Evolutionary conservation across 2,329 filamentous ascomycete genomes (phyloP).

Genomic region (Thermoascus crustaceus): DNA sequence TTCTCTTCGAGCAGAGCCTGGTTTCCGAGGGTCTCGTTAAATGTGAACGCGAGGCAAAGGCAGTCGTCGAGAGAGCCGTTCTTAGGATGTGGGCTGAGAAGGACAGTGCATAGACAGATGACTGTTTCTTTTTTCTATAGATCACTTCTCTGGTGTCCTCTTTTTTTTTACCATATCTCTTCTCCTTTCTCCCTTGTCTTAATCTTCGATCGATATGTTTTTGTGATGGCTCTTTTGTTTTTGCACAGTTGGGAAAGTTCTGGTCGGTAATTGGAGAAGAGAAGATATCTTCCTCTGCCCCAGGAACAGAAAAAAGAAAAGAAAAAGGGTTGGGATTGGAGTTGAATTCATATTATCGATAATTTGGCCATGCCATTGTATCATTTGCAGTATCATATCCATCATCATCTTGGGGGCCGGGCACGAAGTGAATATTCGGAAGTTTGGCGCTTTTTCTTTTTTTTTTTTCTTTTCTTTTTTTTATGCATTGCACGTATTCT

Average conservation of each 20-base stretch:
- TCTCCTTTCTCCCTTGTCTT: not conserved
- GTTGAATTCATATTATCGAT: not conserved
- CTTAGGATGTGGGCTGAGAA: slow-evolving; percentile 33
- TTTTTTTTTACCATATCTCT: not conserved
- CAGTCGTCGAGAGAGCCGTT: slow-evolving; percentile 37
- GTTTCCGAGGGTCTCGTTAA: slow-evolving; percentile 30
- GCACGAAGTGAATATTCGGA: no score
- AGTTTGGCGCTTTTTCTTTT: no score
- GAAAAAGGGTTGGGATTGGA: slow-evolving; percentile 20
- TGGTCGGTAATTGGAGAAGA: no score
- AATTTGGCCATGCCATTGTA: no score
- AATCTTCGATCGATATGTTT: slow-evolving; percentile 1
- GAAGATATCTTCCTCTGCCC: slow-evolving; percentile 1
- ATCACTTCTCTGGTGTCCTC: not conserved
- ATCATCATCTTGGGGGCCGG: not conserved
- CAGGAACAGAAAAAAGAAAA: slow-evolving; percentile 9
- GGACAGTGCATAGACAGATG: slow-evolving; percentile 11
- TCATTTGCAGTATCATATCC: not conserved
- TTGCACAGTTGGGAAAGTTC: not conserved
- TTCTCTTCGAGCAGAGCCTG: slow-evolving; percentile 34
- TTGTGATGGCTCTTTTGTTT: slow-evolving; percentile 1
- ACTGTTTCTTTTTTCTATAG: not conserved
- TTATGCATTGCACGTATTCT: not conserved
- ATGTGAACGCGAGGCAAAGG: slow-evolving; percentile 34
- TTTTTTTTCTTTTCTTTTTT: not conserved